These are phyloP conservation scores for Blastomyces gilchristii DNA, from an alignment of 2,329 filamentous ascomycete species.

Conservation along the genomic window DNA sequence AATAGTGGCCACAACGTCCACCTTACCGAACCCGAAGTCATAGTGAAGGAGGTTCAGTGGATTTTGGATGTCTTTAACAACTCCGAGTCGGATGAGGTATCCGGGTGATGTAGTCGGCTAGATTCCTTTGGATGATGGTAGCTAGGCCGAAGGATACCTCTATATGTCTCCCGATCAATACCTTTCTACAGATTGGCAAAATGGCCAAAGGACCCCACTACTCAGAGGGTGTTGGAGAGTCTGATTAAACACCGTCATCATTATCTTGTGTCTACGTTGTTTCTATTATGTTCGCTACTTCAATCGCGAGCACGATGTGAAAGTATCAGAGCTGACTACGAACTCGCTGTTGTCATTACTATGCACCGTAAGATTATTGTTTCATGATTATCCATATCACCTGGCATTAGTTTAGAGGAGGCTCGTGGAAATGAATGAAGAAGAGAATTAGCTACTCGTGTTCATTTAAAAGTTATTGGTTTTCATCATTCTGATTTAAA, in stretches of 20 bases:
- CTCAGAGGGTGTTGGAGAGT: background rate
- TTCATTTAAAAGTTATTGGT: background rate
- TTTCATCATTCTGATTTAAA: too few relatives aligned
- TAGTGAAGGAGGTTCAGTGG: background rate
- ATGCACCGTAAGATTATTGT: background rate
- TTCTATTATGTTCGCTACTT: background rate
- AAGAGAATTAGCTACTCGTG: background rate
- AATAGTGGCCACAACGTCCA: conserved; percentile 2
- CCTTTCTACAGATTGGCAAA: background rate
- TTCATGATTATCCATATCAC: background rate
- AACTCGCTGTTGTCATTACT: too few relatives aligned
- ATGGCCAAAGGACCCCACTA: background rate
- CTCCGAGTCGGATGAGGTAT: background rate
- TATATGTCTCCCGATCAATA: background rate
- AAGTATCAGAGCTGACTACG: too few relatives aligned
- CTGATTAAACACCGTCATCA: background rate
- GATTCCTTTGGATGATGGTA: background rate
- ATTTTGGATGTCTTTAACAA: background rate
- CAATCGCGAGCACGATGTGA: too few relatives aligned
- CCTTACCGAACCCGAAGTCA: conserved; percentile 2
- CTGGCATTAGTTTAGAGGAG: background rate
- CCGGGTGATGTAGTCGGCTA: background rate
- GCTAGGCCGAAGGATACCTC: too few relatives aligned
- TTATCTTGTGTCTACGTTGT: background rate
- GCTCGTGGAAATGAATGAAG: background rate